Percentiles rank a stretch among this genome's conserved stretches.
Evolutionary conservation across 2,329 filamentous ascomycete genomes (phyloP).

Genomic region (Verticillium longisporum): DNA sequence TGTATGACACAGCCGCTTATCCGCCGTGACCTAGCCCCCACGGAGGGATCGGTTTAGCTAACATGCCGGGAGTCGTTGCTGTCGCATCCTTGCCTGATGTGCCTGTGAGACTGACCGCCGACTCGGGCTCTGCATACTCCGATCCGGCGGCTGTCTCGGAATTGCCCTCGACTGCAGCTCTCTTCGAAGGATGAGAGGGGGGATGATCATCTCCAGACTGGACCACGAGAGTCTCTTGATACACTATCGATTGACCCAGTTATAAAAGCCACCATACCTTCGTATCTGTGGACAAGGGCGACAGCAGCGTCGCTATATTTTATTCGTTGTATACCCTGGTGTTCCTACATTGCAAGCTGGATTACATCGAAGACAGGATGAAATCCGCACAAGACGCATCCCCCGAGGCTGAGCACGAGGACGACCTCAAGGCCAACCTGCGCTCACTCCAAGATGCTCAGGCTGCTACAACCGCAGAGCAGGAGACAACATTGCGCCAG

Average conservation of each 20-base stretch:
- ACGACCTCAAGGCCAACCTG: constrained; percentile 7
- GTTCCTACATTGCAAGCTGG: no score
- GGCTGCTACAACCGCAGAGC: constrained; percentile 13
- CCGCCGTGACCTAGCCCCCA: neutral
- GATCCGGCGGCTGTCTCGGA: neutral
- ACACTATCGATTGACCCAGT: no score
- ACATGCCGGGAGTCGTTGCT: neutral
- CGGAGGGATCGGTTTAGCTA: neutral
- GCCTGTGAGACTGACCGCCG: neutral
- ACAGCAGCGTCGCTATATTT: no score
- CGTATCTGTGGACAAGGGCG: no score
- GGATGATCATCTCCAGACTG: no score
- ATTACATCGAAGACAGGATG: neutral
- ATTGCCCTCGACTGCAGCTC: neutral
- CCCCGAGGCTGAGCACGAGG: constrained; percentile 2
- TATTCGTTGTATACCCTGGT: neutral
- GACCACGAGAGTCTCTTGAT: no score
- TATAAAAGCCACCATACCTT: no score
- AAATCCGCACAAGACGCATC: neutral
- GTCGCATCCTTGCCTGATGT: neutral
- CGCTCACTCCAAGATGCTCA: constrained; percentile 8
- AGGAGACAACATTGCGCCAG: constrained; percentile 17
- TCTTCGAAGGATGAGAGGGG: no score
- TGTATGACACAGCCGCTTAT: neutral
- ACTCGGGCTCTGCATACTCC: neutral